Base-by-base conservation (phyloP, 2,329 filamentous ascomycete species). In the Cytospora mali region DNA sequence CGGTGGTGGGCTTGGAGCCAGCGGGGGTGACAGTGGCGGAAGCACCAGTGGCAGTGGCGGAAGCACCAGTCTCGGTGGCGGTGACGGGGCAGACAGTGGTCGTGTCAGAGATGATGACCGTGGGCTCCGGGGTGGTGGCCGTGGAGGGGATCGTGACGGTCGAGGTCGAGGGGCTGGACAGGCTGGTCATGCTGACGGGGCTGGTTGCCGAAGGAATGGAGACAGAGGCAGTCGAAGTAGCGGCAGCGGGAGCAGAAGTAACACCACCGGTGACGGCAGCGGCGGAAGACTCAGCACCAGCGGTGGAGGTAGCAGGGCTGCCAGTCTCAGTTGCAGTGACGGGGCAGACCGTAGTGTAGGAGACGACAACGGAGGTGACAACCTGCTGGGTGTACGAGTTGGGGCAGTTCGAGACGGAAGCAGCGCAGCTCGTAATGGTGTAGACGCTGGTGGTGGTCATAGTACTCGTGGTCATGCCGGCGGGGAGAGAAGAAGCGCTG, bases 381-480 rank as follows among this genome's bases (percentile, higher is more conserved):
- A 72, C 62, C 51, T 68, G 49, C 51, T 67, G 68, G 52, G 70
- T 71, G 57, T 69, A 66, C 50, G 66, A 65, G 52, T 68, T 67
- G 39, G 71, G 71, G 67, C 71, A 73, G 68, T 73, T 72, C 66
- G 68, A 64, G 27, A 72, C 71, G 10, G 68, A 62, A 31, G 69
- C 71, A 1, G 67, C 69, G 55, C 71, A 73, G 59, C 66, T 68
- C 16, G 71, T 73, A 65, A 73, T 68, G 56, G 71, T 73, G 68
- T 70, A 73, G n/a, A 63, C 67, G 33, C 67, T 65, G 18, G 71
- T 72, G 49, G 63, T 53, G 25, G 58, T 55, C 62, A 69, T 35
- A 14, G 70, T 72, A 56, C 68, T 70, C 14, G 68, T 71, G 49
- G 62, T 66, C 59, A 64, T 62, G 53, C 61, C 65, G 58, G 39